Base-by-base conservation (phyloP, 2,329 filamentous ascomycete genomes). In the Trichoderma koningiopsis region DNA sequence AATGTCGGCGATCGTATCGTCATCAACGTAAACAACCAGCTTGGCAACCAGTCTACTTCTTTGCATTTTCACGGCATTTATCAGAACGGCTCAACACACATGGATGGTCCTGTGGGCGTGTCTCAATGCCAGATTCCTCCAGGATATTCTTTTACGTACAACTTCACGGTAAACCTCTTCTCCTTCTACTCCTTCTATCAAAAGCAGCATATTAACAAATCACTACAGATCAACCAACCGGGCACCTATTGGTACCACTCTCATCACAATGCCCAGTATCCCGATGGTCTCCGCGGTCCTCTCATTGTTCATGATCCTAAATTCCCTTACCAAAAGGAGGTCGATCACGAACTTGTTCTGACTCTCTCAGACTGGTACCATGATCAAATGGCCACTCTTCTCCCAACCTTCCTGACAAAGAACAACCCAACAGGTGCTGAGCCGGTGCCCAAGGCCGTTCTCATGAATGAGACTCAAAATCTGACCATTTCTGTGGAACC, bases 211-310 rank as follows among this genome's bases (percentile, higher is more conserved):
- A 8, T 40, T 68, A 14, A 68, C 31, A n/a, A n/a, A 19, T 29
- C 13, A 13, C 16, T 11, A 3, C n/a, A 85, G 90, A 77, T 85
- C 67, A 76, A 88, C 60, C 90, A 92, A 80, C 85, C 89, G 0
- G 92, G 91, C 33, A 92, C 91, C 1, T 94, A 92, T 78, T 94
- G 91, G 92, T 94, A 94, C 73, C 91, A 93, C 76, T 91, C 88
- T 5, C 91, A 93, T 75, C 84, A 85, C 27, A 83, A 84, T 71
- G 88, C 85, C 29, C 90, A 92, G 76, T 92, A 92, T 71, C 89
- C 90, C 1, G 91, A 93, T 76, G 91, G 91, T 13, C 81, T 92
- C 6, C 84, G 90, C 27, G 89, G 85, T 0, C 84, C 89, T 0
- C 78, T 92, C 37, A 85, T 92, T 66, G 82, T 92, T 24, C 86